Evolutionary conservation across 768 basidiomycete genomes (phyloP), one percentile per base, ranked within the genome.

Genomic region (Leccinellum albellum): DNA sequence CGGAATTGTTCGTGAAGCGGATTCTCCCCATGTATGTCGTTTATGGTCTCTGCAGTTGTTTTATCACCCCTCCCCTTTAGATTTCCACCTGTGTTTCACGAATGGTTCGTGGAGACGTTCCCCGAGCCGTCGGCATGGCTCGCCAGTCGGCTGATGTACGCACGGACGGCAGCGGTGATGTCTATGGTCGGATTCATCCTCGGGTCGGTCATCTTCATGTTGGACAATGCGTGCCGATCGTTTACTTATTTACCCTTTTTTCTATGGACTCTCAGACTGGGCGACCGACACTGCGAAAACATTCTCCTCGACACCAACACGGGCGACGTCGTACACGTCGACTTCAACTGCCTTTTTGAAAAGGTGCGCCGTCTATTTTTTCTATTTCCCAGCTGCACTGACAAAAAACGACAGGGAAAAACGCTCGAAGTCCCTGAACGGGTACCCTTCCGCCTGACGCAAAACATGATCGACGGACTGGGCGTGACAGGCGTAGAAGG

Each of bases 181-280:
- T 97, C 91, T 1, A 98, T 99, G 91, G 91, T 98, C 21, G 97
- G 97, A 12, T 96, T 91, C 65, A 94, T 99, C 44, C 78, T 98
- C 13, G 96, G 96, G 94, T 96, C 61, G 47, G 58, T 31, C 53
- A 23, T 42, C 40, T 12, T 35, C 6, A 1, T 4, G 0, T 46
- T 17, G 13, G 7, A 1, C 8, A 1, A 23, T 23, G 15, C 6
- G 20, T 15, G 14, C n/a, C n/a, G 15, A 26, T 32, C 48, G 29
- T 31, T 40, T 2, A 37, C 35, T 37, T 17, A 17, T 17, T 17
- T 35, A n/a, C n/a, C 9, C 33, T 17, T 17, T 26, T 13, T 5
- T 10, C 12, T 7, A 47, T 12, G 48, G 10, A 12, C 21, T 24
- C 17, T 28, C 47, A 96, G 95, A n/a, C 79, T 99, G n/a, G 97